These are phyloP conservation scores for Entonaema liquescens DNA, from an alignment of 495 filamentous ascomycete genomes.

Conservation along the genomic window DNA sequence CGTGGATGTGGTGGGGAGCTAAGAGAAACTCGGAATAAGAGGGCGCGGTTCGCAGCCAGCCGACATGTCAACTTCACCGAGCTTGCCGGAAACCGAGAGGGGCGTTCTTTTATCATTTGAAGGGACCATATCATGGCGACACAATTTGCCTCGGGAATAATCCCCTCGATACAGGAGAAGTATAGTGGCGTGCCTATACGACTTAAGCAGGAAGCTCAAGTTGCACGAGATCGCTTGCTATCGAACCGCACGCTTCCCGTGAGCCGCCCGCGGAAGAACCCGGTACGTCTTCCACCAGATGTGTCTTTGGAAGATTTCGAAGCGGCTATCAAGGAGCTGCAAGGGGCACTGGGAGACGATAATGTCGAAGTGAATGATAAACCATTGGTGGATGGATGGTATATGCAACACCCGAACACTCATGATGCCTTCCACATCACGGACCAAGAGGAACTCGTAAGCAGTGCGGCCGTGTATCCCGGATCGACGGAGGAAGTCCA, in stretches of 20 bases:
- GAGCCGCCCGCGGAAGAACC: conserved; percentile 42
- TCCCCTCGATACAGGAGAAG: conserved; percentile 34
- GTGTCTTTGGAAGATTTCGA: conserved; percentile 49
- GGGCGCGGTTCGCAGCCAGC: conserved; percentile 7
- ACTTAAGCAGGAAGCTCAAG: conserved; percentile 43
- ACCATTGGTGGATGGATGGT: conserved; percentile 55
- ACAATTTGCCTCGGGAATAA: conserved; percentile 9
- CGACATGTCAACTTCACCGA: neutral
- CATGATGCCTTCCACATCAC: conserved; percentile 58
- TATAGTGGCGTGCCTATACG: conserved; percentile 47
- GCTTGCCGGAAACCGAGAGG: neutral
- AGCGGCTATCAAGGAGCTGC: conserved; percentile 49
- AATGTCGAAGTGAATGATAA: conserved; percentile 57
- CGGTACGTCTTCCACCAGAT: conserved; percentile 51
- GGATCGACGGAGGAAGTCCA: conserved; percentile 58
- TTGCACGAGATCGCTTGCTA: conserved; percentile 43
- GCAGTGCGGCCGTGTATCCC: conserved; percentile 54
- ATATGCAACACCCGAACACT: conserved; percentile 58
- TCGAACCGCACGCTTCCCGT: conserved; percentile 47
- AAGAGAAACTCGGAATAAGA: conserved; percentile 26
- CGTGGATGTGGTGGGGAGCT: neutral
- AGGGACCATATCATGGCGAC: conserved; percentile 20
- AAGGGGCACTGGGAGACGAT: conserved; percentile 43
- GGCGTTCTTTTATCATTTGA: neutral
- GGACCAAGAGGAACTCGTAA: conserved; percentile 56